phyloP scores from a whole-genome alignment of 2,329 filamentous ascomycete species.

The Cytospora paraplurivora region DNA sequence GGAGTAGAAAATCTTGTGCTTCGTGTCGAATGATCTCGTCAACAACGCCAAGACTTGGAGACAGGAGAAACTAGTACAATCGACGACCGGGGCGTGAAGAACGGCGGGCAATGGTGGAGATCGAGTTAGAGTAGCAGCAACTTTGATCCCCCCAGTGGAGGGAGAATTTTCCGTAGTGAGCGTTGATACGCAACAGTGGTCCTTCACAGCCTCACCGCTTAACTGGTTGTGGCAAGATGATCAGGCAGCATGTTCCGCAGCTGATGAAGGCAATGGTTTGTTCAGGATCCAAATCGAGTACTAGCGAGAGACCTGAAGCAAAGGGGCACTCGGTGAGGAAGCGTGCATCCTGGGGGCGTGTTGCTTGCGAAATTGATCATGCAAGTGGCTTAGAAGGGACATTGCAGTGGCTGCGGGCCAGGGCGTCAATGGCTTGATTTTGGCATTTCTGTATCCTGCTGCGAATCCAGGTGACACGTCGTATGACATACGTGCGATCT shows the following conservation, averaged over 20 bases:
- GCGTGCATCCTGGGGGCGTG: neutral
- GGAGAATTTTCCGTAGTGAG: neutral
- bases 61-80: neutral
- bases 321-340: neutral
- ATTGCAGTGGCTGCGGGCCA: neutral
- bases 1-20: neutral
- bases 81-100: neutral
- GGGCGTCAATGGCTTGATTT: neutral
- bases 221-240: neutral
- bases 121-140: neutral
- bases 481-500: slow-evolving; percentile 4
- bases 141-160: neutral
- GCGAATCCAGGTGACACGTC: slow-evolving; percentile 14
- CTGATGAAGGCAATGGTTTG: neutral
- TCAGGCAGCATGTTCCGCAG: neutral
- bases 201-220: neutral
- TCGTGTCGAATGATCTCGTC: neutral
- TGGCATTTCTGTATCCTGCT: neutral
- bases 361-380: neutral
- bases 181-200: neutral
- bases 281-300: neutral
- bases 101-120: neutral
- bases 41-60: neutral
- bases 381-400: neutral
- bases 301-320: neutral